phyloP scores from a whole-genome alignment of 1,284 basidiomycete species.

The Coniophora puteana region DNA sequence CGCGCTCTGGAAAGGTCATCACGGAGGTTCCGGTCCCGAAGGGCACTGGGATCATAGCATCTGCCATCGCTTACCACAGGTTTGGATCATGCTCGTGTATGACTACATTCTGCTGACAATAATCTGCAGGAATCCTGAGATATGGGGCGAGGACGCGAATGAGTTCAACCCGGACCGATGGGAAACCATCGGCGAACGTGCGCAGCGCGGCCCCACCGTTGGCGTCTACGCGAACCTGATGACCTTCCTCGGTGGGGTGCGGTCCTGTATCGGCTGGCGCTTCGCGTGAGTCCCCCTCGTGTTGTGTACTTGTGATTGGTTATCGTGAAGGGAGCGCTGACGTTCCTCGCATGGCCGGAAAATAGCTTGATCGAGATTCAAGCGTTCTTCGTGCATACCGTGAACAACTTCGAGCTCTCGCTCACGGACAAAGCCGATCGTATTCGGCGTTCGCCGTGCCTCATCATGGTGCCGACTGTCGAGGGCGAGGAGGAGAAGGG shows the following conservation, averaged over 20 bases:
- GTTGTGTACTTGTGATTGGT: neutral
- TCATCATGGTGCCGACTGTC: slow-evolving; percentile 44
- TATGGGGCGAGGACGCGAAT: slow-evolving; percentile 50
- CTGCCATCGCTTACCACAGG: slow-evolving; percentile 36
- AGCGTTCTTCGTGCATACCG: slow-evolving; percentile 43
- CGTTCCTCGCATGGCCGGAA: slow-evolving; percentile 20
- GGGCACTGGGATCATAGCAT: slow-evolving; percentile 30
- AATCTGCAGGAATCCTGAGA: slow-evolving; percentile 31
- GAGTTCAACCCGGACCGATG: slow-evolving; percentile 50
- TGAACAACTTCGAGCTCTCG: slow-evolving; percentile 45
- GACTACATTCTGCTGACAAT: neutral
- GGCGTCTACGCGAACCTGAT: slow-evolving; percentile 52
- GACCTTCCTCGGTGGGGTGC: slow-evolving; percentile 40
- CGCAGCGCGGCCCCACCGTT: slow-evolving; percentile 34
- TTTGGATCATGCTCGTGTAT: slow-evolving; percentile 5
- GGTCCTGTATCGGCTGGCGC: slow-evolving; percentile 47
- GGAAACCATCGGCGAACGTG: slow-evolving; percentile 27
- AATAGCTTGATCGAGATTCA: slow-evolving; percentile 52
- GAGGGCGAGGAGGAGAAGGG: slow-evolving; percentile 42
- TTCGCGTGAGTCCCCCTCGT: no score
- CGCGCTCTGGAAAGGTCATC: slow-evolving; percentile 30
- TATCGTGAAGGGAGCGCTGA: slow-evolving; percentile 1
- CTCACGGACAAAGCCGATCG: slow-evolving; percentile 33
- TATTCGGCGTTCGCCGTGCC: slow-evolving; percentile 37
- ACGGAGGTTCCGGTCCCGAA: slow-evolving; percentile 30